Base-by-base conservation (phyloP, 2,329 filamentous ascomycete species). In the Anthostomella pinea region DNA sequence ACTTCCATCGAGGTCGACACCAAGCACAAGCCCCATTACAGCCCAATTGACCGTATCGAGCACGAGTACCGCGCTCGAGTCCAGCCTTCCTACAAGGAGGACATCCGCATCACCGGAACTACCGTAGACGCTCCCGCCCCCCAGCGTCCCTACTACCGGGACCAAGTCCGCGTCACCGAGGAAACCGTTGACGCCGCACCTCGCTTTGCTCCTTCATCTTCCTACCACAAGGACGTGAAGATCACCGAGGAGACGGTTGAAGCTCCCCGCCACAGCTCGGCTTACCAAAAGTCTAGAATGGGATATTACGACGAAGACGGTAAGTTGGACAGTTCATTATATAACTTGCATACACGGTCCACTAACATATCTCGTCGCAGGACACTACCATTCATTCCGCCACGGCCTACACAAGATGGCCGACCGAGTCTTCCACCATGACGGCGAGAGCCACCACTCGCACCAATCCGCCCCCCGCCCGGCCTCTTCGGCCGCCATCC, bases 221-320 rank as follows among this genome's bases (percentile, higher is more conserved):
- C 69, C 49, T 70, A 70, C 62, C 67, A 72, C 63, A 68, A 76
- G 58, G 72, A 80, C 58, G 65, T 73, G 48, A 75, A 75, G 60
- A 65, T 84, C 60, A 74, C 65, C 69, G 79, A 77, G 69, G 83
- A 76, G 72, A 85, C 76, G 70, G 78, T 77, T 64, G 81, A 77
- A 64, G 65, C 65, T 60, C 63, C 71, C 58, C 66, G 60, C 53
- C 63, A 55, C 49, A 51, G 51, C 58, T 59, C 59, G 48, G 66
- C 54, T 41, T 50, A 62, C 51, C 62, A 66, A 41, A 69, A 72
- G 56, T 64, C 66, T 65, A 78, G 75, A 65, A 81, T 81, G 77
- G 76, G 75, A 66, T 79, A 80, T 72, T 79, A 78, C 72, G 75
- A 79, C 67, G 74, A 80, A 48, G 68, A 75, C 54, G 73, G 75